These are phyloP conservation scores for Paracoccidioides brasiliensis DNA, from an alignment of 2,329 filamentous ascomycete genomes.

Conservation along the genomic window DNA sequence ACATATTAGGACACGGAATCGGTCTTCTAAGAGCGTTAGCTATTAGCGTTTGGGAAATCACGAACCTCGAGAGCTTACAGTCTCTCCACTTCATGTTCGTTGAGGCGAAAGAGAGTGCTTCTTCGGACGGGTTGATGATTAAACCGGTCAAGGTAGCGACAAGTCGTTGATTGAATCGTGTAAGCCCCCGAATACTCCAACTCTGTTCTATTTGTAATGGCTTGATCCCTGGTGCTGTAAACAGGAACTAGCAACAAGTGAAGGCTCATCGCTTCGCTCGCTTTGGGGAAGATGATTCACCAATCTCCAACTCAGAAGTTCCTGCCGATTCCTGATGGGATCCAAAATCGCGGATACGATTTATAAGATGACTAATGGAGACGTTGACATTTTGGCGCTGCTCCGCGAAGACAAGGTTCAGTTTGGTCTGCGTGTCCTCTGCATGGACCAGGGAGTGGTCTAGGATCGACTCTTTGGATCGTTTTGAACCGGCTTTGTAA, in stretches of 20 bases:
- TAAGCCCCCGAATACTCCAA: not conserved
- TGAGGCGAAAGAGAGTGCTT: not conserved
- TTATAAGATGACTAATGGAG: constrained; percentile 22
- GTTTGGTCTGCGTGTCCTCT: constrained; percentile 23
- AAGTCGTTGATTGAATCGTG: not conserved
- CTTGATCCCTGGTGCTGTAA: not conserved
- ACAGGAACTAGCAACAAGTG: not conserved
- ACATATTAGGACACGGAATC: not conserved
- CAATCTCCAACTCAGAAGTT: constrained; percentile 8
- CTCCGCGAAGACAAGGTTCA: constrained; percentile 25
- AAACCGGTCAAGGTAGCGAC: not conserved
- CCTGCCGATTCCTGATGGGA: constrained; percentile 11
- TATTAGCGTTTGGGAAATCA: not conserved
- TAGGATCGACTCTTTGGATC: constrained; percentile 21
- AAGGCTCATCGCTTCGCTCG: constrained; percentile 7
- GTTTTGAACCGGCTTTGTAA: constrained; percentile 21
- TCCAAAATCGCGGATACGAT: constrained; percentile 17
- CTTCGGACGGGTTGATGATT: not conserved
- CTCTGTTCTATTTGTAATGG: too few relatives aligned
- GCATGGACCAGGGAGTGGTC: constrained; percentile 24
- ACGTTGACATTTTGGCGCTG: constrained; percentile 22
- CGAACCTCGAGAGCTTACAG: not conserved
- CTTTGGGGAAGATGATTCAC: constrained; percentile 9
- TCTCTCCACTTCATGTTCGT: not conserved
- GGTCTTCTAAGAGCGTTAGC: not conserved